These are phyloP conservation scores for Athelia sp. DNA, from an alignment of 1,284 basidiomycete species.

Conservation along the genomic window DNA sequence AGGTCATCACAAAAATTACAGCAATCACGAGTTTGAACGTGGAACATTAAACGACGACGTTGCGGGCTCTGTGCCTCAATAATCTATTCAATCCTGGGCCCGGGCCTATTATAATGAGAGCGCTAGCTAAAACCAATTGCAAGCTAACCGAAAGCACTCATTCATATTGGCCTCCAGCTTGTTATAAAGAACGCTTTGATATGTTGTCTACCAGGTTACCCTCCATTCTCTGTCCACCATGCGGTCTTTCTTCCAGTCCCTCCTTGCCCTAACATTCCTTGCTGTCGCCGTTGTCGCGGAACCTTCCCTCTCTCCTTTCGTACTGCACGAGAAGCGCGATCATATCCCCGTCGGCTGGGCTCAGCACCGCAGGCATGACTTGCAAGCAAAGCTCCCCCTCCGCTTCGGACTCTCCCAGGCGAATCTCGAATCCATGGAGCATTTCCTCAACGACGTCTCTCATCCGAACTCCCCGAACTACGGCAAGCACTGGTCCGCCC, in stretches of 20 bases:
- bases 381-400: conserved; percentile 23
- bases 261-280: not conserved
- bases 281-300: not conserved
- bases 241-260: not conserved
- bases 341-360: conserved; percentile 27
- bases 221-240: too few relatives aligned
- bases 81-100: too few relatives aligned
- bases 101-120: too few relatives aligned
- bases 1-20: too few relatives aligned
- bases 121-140: too few relatives aligned
- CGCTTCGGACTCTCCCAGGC: conserved; percentile 35
- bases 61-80: too few relatives aligned
- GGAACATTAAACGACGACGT: too few relatives aligned
- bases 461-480: conserved; percentile 37
- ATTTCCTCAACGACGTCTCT: conserved; percentile 35
- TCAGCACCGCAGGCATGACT: conserved; percentile 19
- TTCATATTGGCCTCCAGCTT: too few relatives aligned
- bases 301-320: not conserved
- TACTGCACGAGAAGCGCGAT: not conserved
- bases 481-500: conserved; percentile 37
- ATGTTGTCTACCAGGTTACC: too few relatives aligned
- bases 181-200: too few relatives aligned
- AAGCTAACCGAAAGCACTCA: too few relatives aligned
- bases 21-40: too few relatives aligned
- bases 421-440: conserved; percentile 32